phyloP scores from a whole-genome alignment of 2,329 filamentous ascomycete species.

The Botryotinia narcissicola region DNA sequence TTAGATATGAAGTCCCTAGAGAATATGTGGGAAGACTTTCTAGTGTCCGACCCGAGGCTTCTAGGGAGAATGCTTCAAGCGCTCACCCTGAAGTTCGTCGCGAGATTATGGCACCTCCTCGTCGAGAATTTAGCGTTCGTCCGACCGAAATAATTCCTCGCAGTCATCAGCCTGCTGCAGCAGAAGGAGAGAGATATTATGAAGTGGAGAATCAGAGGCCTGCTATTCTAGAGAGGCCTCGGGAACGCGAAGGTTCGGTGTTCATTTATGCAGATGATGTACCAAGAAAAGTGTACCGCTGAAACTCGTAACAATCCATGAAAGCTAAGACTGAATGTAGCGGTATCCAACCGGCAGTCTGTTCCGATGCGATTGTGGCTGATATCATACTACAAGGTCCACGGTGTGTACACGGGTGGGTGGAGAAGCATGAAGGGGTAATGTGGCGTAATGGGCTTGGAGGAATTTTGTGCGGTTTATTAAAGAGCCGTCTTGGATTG shows the following conservation, averaged over 20 bases:
- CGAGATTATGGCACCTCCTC: slow-evolving; percentile 31
- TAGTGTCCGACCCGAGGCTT: slow-evolving; percentile 40
- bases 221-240: slow-evolving; percentile 34
- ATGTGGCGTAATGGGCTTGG: background rate
- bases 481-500: slow-evolving; percentile 1
- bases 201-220: slow-evolving; percentile 31
- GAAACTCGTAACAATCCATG: slow-evolving; percentile 12
- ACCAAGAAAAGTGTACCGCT: slow-evolving; percentile 37
- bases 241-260: slow-evolving; percentile 35
- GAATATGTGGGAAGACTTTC: slow-evolving; percentile 46
- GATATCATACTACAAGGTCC: background rate
- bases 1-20: slow-evolving; percentile 44
- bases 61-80: slow-evolving; percentile 39
- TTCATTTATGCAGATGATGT: slow-evolving; percentile 36
- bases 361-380: slow-evolving; percentile 14
- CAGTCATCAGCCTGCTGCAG: slow-evolving; percentile 28
- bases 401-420: background rate
- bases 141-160: slow-evolving; percentile 32
- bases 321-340: background rate
- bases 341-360: background rate
- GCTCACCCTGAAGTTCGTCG: slow-evolving; percentile 39
- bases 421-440: background rate
- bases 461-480: too few species aligned
- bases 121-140: slow-evolving; percentile 36
- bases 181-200: slow-evolving; percentile 34